Evolutionary conservation across 169 alveolate species (phyloP), one percentile per base, ranked within the genome.

Genomic region (Amoebophrya sp.): DNA sequence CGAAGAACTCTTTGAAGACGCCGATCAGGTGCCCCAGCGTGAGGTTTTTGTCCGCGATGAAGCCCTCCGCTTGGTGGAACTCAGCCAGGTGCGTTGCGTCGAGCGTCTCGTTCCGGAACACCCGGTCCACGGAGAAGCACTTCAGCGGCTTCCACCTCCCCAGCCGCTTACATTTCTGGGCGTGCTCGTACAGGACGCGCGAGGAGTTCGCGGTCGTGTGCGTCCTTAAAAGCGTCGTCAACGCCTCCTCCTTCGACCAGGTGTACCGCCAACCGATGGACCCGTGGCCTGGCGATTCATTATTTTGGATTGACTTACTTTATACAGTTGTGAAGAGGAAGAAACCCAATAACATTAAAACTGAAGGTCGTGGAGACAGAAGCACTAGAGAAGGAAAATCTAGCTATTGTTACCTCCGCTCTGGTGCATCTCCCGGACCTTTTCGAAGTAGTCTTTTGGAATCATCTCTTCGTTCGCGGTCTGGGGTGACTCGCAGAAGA

Each of bases 71-170:
- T 95, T 99, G 99, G 94, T 99, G 99, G 96, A 99, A 99, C 95
- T 99, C 99, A 40, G 99, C 99, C 88, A 99, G 96, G 94, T 99
- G 99, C 10, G 99, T 99, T 31, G 99, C 99, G 93, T 99, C 99
- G 41, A 98, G 95, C 78, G 98, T 97, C 94, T 99, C 99, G 94
- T 99, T 99, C 92, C 99, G 95, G 96, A 98, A 99, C 38, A 99
- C 99, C 87, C 99, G 95, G 95, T 99, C 99, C 90, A 99, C 98
- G 69, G 99, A 97, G 95, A 98, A 99, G 95, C 96, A 98, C 92
- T 92, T 92, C 93, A 43, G 42, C 34, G 93, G 93, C n/a, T 94
- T 95, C 58, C 94, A 92, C 40, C 42, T 87, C 23, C 95, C 90
- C 10, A 89, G 95, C 93, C 94, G 92, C 78, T 96, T 94, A 90